A percentile compares a stretch with the other conserved stretches of the same genome.
Conservation (phyloP, 2,329 filamentous ascomycete species). For the Orbilia oligospora region DNA sequence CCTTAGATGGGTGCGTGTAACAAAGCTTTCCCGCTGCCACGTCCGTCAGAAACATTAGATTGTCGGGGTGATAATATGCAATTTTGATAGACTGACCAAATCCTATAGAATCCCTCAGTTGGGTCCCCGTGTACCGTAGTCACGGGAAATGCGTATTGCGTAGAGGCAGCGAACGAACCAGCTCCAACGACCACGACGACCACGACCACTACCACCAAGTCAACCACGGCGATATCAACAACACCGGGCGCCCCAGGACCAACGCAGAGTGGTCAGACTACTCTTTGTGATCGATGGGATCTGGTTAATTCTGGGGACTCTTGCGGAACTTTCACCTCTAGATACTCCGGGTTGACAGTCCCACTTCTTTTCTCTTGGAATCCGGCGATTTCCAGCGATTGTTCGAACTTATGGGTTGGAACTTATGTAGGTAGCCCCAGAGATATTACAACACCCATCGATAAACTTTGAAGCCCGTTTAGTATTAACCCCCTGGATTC, state of each 20-base stretch:
- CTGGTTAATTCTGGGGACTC: background rate
- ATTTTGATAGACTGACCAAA: too few species aligned
- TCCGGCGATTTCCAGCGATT: constrained; percentile 15
- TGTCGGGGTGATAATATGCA: too few species aligned
- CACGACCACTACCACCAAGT: background rate
- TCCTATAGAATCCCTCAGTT: constrained; percentile 15
- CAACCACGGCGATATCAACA: constrained; percentile 1
- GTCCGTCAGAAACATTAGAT: too few species aligned
- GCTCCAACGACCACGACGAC: background rate
- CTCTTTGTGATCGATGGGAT: constrained; percentile 19
- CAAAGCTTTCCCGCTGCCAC: too few species aligned
- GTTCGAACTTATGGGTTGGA: constrained; percentile 15
- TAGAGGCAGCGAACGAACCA: constrained; percentile 2
- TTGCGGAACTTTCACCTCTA: constrained; percentile 1
- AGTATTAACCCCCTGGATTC: background rate
- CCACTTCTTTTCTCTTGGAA: constrained; percentile 6
- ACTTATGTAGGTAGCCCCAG: background rate
- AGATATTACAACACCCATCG: background rate
- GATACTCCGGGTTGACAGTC: constrained; percentile 9
- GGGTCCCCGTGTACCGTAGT: background rate
- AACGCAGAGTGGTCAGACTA: constrained; percentile 5
- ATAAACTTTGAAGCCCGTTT: background rate
- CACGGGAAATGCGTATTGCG: constrained; percentile 21
- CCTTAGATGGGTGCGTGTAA: constrained; percentile 5
- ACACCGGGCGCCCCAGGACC: constrained; percentile 4